Percentiles rank a stretch among this genome's conserved stretches.
phyloP scores from a whole-genome alignment of 2,329 filamentous ascomycete species.

The Myrmaecium sp. region DNA sequence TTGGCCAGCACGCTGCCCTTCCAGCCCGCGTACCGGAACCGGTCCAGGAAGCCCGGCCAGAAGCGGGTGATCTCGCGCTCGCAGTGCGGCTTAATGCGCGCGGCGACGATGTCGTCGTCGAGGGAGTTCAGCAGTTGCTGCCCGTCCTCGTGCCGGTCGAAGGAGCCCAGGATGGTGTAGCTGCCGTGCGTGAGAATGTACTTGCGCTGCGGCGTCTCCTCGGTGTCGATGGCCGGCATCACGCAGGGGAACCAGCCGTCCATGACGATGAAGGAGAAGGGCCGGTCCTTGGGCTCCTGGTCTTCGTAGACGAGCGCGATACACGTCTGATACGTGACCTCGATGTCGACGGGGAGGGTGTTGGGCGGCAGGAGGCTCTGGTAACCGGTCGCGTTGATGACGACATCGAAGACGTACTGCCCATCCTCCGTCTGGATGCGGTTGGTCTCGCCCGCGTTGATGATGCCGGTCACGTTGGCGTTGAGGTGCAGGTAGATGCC shows the following conservation, averaged over 20 bases:
- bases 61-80: neutral
- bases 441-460: neutral
- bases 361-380: neutral
- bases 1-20: neutral
- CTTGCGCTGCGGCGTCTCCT: neutral
- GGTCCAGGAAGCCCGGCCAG: neutral
- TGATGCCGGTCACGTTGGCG: neutral
- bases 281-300: neutral
- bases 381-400: neutral
- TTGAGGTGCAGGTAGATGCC: neutral
- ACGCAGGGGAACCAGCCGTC: neutral
- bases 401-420: neutral
- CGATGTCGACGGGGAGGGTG: neutral
- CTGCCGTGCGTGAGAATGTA: neutral
- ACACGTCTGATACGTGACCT: neutral
- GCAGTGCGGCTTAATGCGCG: neutral
- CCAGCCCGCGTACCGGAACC: neutral
- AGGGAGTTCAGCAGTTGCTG: neutral
- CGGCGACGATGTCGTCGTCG: neutral
- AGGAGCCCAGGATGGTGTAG: neutral
- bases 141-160: neutral
- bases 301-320: neutral
- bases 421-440: neutral
- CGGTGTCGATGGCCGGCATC: neutral
- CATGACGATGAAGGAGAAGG: neutral